A percentile compares a stretch with the other conserved stretches of the same genome.
Evolutionary conservation across 2,329 filamentous ascomycete species (phyloP).

Genomic region (Penicillium decumbens): DNA sequence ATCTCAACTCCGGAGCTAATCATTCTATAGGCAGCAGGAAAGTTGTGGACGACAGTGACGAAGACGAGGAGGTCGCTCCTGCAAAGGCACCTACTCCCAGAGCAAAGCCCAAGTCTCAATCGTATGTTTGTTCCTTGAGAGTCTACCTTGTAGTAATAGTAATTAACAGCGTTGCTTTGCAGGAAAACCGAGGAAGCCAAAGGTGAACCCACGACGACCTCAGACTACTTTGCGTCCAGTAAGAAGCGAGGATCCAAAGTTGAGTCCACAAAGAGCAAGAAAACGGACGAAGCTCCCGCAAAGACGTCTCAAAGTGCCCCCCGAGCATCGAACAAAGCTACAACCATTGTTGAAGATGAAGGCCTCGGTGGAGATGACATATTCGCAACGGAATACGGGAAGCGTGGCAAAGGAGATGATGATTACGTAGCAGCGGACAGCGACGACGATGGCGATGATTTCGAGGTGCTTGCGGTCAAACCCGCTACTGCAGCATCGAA

Average conservation of each 20-base stretch:
- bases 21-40: slow-evolving; percentile 51
- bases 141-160: slow-evolving; percentile 5
- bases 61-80: slow-evolving; percentile 57
- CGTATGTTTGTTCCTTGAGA: slow-evolving; percentile 41
- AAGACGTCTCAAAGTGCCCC: slow-evolving; percentile 8
- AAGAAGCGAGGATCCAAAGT: slow-evolving; percentile 52
- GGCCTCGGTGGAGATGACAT: slow-evolving; percentile 69
- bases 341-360: slow-evolving; percentile 54
- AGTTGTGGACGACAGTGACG: slow-evolving; percentile 75
- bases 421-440: slow-evolving; percentile 65
- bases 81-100: slow-evolving; percentile 40
- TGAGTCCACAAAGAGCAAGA: slow-evolving; percentile 20
- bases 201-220: slow-evolving; percentile 57
- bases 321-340: slow-evolving; percentile 33
- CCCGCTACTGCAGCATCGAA: slow-evolving; percentile 53
- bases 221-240: slow-evolving; percentile 58
- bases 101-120: slow-evolving; percentile 36
- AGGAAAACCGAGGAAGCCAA: slow-evolving; percentile 50
- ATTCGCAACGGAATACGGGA: slow-evolving; percentile 67
- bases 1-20: slow-evolving; percentile 5
- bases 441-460: slow-evolving; percentile 52
- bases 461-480: slow-evolving; percentile 59
- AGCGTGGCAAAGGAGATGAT: slow-evolving; percentile 58
- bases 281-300: slow-evolving; percentile 11
- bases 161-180: slow-evolving; percentile 5